Percentiles rank a stretch among this genome's conserved stretches.
These are phyloP conservation scores for Anisodus acutangulus DNA, from an alignment of 257 asterid genomes.

Conservation along the genomic window DNA sequence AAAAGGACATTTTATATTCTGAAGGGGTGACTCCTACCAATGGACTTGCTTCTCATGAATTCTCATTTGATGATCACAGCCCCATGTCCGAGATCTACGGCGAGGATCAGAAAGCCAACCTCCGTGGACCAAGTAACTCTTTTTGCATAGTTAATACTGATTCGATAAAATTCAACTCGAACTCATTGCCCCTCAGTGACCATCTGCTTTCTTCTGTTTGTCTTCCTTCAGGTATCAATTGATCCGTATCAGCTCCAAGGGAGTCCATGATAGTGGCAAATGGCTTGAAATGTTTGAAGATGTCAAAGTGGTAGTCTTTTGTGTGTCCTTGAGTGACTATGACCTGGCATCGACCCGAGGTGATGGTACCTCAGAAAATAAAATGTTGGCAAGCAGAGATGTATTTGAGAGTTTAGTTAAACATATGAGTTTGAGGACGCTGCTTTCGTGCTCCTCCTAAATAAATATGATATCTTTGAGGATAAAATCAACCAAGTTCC, in stretches of 20 bases:
- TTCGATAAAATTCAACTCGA: not conserved
- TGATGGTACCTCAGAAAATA: slow-evolving; percentile 48
- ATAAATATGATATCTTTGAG: slow-evolving; percentile 61
- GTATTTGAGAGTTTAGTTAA: slow-evolving; percentile 48
- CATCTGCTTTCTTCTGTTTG: not conserved
- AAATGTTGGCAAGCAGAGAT: slow-evolving; percentile 59
- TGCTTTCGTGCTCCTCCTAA: slow-evolving; percentile 62
- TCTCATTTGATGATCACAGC: slow-evolving; percentile 53
- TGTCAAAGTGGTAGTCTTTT: slow-evolving; percentile 47
- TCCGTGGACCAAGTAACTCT: slow-evolving; percentile 53
- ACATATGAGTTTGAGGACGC: slow-evolving; percentile 51
- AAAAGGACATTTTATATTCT: slow-evolving; percentile 57
- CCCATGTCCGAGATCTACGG: slow-evolving; percentile 42
- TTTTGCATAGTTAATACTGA: slow-evolving; percentile 13
- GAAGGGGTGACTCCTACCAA: slow-evolving; percentile 64
- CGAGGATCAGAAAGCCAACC: slow-evolving; percentile 39
- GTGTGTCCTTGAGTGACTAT: slow-evolving; percentile 63
- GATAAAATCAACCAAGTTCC: slow-evolving; percentile 61
- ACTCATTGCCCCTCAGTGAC: not conserved
- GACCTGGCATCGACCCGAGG: slow-evolving; percentile 43
- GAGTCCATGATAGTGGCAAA: slow-evolving; percentile 50
- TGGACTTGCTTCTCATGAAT: slow-evolving; percentile 58
- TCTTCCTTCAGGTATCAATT: slow-evolving; percentile 58
- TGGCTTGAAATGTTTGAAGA: slow-evolving; percentile 70
- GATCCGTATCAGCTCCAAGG: slow-evolving; percentile 53